phyloP scores from a whole-genome alignment of 257 asterid genomes.

The Solanum ossicruentum region DNA sequence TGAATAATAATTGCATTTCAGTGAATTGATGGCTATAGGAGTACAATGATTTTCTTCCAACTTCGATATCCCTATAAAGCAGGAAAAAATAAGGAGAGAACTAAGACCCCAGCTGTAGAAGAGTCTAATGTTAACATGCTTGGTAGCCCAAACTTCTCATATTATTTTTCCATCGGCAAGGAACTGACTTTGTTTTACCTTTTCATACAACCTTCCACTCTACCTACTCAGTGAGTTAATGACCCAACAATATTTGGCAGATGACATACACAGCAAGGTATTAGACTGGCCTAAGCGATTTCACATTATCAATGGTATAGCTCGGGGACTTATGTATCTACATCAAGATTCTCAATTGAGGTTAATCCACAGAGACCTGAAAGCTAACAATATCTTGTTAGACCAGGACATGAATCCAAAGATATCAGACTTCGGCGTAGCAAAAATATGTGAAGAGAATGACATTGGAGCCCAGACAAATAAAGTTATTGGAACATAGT shows the following conservation, averaged over 20 bases:
- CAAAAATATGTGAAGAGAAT: conserved; percentile 24
- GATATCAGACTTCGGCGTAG: conserved; percentile 46
- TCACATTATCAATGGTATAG: conserved; percentile 24
- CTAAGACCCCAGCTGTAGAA: background rate
- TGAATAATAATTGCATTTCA: background rate
- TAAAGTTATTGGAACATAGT: conserved; percentile 40
- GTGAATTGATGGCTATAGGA: background rate
- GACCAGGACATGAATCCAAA: conserved; percentile 34
- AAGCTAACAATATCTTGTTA: conserved; percentile 34
- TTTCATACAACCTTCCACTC: background rate
- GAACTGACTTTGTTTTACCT: background rate
- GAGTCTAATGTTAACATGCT: background rate
- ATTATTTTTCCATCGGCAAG: background rate
- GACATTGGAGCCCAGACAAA: conserved; percentile 27
- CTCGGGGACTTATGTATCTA: conserved; percentile 35
- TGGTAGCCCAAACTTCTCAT: background rate
- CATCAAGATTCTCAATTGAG: conserved; percentile 35
- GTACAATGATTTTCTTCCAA: background rate
- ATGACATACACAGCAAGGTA: conserved; percentile 1
- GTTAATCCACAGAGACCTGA: conserved; percentile 39
- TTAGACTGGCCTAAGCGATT: conserved; percentile 36
- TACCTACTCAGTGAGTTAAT: background rate
- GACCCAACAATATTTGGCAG: conserved; percentile 6
- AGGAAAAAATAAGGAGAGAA: background rate
- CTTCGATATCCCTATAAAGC: background rate